These are phyloP conservation scores for Penicillium sp. DNA, from an alignment of 2,329 filamentous ascomycete species.

Conservation along the genomic window DNA sequence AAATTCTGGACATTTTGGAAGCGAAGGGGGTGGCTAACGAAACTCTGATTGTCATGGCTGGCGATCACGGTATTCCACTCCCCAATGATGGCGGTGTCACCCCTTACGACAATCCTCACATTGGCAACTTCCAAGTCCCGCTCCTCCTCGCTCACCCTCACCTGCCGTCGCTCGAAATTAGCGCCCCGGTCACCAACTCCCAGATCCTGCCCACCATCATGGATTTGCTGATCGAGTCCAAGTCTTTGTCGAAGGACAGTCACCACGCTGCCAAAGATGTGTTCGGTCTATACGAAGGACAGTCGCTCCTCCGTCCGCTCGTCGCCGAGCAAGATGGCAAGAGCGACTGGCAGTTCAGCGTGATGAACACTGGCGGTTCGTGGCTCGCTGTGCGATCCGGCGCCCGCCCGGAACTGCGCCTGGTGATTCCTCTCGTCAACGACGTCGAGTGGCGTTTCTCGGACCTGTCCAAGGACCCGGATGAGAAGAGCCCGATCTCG, in stretches of 20 bases:
- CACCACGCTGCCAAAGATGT: conserved; percentile 19
- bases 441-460: conserved; percentile 49
- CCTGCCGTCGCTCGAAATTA: conserved; percentile 19
- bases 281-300: conserved; percentile 23
- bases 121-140: conserved; percentile 25
- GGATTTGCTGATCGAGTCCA: conserved; percentile 41
- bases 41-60: conserved; percentile 27
- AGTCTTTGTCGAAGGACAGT: conserved; percentile 35
- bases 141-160: conserved; percentile 25
- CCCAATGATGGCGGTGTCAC: conserved; percentile 25
- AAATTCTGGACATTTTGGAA: conserved; percentile 23
- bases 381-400: conserved; percentile 63
- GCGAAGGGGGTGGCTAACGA: conserved; percentile 27
- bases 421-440: conserved; percentile 71
- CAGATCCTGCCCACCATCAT: conserved; percentile 45
- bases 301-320: conserved; percentile 42
- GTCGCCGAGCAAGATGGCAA: conserved; percentile 32
- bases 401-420: conserved; percentile 62
- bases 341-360: conserved; percentile 31
- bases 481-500: conserved; percentile 31
- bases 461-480: conserved; percentile 31
- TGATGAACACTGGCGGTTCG: conserved; percentile 35
- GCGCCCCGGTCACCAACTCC: conserved; percentile 16
- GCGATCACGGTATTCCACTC: conserved; percentile 28
- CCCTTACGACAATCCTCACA: conserved; percentile 26